Percentiles rank a stretch among this genome's conserved stretches.
phyloP scores from a whole-genome alignment of 164 flowering plant genomes.

The Sedum album region DNA sequence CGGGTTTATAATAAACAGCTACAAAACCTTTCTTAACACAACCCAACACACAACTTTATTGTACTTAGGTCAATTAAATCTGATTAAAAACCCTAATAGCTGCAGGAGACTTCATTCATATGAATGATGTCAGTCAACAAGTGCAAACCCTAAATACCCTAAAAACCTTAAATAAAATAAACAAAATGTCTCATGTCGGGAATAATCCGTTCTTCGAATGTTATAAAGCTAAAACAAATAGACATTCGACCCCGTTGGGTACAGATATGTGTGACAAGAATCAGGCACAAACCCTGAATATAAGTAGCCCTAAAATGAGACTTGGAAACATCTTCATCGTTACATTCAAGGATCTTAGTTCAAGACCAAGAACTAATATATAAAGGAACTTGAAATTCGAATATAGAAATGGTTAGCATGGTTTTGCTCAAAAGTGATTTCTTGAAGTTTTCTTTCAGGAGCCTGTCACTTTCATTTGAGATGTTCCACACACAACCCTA shows the following conservation, averaged over 20 bases:
- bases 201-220: background rate
- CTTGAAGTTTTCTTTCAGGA: background rate
- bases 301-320: background rate
- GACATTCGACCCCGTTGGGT: background rate
- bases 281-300: conserved; percentile 2
- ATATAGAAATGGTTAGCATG: background rate
- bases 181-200: conserved; percentile 1
- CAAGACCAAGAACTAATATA: background rate
- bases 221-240: background rate
- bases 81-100: background rate
- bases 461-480: background rate
- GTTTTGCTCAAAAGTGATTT: background rate
- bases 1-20: too few relatives aligned
- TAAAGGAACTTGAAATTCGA: too few relatives aligned
- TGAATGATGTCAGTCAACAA: conserved; percentile 12
- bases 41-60: too few relatives aligned
- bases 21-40: too few relatives aligned
- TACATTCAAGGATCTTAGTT: background rate
- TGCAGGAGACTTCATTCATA: background rate
- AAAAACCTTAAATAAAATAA: conserved; percentile 16
- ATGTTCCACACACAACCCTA: background rate
- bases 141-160: conserved; percentile 15
- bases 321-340: conserved; percentile 3
- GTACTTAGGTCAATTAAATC: too few relatives aligned
- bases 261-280: background rate